Conservation (phyloP, 768 basidiomycete species). For the Lepiota brunneoincarnata region DNA sequence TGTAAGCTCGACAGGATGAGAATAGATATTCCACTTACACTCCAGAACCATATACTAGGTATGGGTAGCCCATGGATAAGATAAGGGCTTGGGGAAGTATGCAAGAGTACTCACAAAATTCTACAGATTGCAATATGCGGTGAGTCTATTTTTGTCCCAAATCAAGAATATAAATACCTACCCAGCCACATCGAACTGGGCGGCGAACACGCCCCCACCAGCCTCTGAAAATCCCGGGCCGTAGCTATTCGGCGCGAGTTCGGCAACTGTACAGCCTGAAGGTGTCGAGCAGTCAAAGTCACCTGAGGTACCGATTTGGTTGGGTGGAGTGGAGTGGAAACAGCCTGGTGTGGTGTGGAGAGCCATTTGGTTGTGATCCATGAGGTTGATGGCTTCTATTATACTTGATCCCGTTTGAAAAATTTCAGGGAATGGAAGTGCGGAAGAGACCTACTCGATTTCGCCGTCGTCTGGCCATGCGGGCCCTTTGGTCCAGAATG, state of each 20-base stretch:
- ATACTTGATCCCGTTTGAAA: not conserved
- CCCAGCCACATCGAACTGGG: conserved; percentile 62
- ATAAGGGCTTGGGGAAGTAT: not conserved
- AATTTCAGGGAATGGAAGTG: not conserved
- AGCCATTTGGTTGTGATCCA: conserved; percentile 51
- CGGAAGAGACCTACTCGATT: conserved; percentile 29
- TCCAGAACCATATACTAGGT: conserved; percentile 46
- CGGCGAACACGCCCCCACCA: conserved; percentile 57
- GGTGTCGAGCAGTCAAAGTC: conserved; percentile 29
- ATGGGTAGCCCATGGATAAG: not conserved
- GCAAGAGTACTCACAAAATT: conserved; percentile 16
- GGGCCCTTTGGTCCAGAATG: conserved; percentile 43
- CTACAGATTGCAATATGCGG: conserved; percentile 3
- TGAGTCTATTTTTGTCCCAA: not conserved
- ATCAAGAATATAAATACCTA: conserved; percentile 14
- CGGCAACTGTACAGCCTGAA: conserved; percentile 43
- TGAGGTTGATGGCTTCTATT: conserved; percentile 55
- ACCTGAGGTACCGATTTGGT: conserved; percentile 29
- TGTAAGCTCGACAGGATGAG: conserved; percentile 14
- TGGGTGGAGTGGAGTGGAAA: conserved; percentile 23
- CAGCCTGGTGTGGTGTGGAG: conserved; percentile 46
- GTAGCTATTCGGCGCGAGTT: conserved; percentile 42
- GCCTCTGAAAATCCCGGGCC: conserved; percentile 46
- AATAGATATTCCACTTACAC: conserved; percentile 26
- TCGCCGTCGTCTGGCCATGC: conserved; percentile 44